phyloP scores from a whole-genome alignment of 331 rosid genomes.

The Rhamnella rubrinervis region DNA sequence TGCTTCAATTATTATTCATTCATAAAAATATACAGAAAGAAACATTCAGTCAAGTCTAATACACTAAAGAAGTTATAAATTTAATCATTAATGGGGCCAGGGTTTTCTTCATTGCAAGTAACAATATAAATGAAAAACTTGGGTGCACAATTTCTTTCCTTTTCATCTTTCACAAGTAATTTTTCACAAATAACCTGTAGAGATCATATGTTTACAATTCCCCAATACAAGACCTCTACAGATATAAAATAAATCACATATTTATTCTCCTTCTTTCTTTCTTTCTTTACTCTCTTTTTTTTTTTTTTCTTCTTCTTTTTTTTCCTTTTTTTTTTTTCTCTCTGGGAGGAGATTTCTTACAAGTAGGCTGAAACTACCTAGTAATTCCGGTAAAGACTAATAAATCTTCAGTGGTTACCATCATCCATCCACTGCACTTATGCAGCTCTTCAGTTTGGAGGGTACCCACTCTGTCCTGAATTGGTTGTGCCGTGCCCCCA shows the following conservation, averaged over 20 bases:
- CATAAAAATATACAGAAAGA: too few species aligned
- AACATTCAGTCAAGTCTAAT: too few species aligned
- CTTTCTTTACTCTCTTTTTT: conserved; percentile 10
- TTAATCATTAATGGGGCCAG: too few species aligned
- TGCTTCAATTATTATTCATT: too few species aligned
- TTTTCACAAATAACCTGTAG: conserved; percentile 59
- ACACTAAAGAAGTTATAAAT: too few species aligned
- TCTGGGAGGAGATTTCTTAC: conserved; percentile 54
- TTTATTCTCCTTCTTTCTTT: neutral
- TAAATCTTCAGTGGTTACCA: conserved; percentile 38
- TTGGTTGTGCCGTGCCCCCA: conserved; percentile 59
- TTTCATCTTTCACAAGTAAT: conserved; percentile 31
- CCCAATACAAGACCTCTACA: conserved; percentile 63
- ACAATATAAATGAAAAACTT: too few species aligned
- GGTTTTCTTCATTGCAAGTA: too few species aligned
- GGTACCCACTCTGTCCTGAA: conserved; percentile 45
- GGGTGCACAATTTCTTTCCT: conserved; percentile 16
- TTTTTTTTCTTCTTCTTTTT: neutral
- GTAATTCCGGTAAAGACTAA: conserved; percentile 26
- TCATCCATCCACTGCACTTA: conserved; percentile 63
- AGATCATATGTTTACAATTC: conserved; percentile 83
- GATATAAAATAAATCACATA: conserved; percentile 41
- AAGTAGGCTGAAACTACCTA: conserved; percentile 46
- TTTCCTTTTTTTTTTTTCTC: conserved; percentile 14
- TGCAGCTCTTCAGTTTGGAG: conserved; percentile 52